These are phyloP conservation scores for Salvia rosmarinus DNA, from an alignment of 257 asterid genomes.

Conservation along the genomic window DNA sequence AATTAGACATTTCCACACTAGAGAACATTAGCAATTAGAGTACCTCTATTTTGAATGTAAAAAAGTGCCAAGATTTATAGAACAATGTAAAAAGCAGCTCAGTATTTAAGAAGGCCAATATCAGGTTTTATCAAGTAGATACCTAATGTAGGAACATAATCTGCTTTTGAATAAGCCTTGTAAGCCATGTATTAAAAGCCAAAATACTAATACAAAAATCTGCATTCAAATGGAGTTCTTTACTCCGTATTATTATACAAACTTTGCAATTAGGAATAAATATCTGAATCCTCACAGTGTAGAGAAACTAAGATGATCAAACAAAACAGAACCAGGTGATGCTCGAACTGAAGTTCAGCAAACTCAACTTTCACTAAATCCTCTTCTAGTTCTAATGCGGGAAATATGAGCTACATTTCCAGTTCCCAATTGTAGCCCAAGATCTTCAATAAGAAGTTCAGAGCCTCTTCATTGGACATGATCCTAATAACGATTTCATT, in stretches of 20 bases:
- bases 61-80: slow-evolving; percentile 5
- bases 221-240: neutral
- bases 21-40: slow-evolving; percentile 28
- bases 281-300: slow-evolving; percentile 1
- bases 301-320: slow-evolving; percentile 7
- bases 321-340: neutral
- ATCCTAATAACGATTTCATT: slow-evolving; percentile 1
- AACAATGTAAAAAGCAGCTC: slow-evolving; percentile 15
- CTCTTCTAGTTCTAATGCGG: neutral
- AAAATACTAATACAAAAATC: slow-evolving; percentile 5
- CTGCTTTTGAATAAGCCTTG: slow-evolving; percentile 13
- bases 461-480: slow-evolving; percentile 23
- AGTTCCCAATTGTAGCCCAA: neutral
- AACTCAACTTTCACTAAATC: slow-evolving; percentile 1
- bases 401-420: neutral
- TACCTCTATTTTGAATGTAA: neutral
- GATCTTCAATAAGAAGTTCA: neutral
- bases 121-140: slow-evolving; percentile 8
- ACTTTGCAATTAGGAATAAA: neutral
- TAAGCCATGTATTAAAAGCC: slow-evolving; percentile 17
- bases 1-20: slow-evolving; percentile 29
- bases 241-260: slow-evolving; percentile 10
- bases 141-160: slow-evolving; percentile 22
- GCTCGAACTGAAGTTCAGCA: slow-evolving; percentile 11
- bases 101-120: slow-evolving; percentile 25